phyloP scores from a whole-genome alignment of 108 stramenopile species.

The Halocafeteria seosinensis region DNA sequence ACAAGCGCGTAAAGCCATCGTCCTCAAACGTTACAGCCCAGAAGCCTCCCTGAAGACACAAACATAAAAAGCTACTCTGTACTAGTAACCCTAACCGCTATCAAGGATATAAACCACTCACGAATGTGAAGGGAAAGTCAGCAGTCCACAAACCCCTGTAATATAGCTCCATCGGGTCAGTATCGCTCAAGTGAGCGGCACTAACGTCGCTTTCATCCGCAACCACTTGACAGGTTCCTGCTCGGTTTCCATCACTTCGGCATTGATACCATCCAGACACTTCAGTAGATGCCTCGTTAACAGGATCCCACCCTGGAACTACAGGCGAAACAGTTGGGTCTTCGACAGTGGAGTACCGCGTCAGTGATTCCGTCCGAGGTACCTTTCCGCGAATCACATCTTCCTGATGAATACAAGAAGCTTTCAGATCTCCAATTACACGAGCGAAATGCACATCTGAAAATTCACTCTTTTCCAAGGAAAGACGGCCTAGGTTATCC shows the following conservation, averaged over 20 bases:
- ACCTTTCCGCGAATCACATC: not conserved
- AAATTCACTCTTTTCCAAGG: not conserved
- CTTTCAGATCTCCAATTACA: not conserved
- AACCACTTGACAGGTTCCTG: not conserved
- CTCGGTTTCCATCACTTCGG: no score
- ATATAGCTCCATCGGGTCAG: not conserved
- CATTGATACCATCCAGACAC: not conserved
- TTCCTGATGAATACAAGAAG: not conserved
- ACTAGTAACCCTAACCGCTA: no score
- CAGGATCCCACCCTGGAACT: not conserved
- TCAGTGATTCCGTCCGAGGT: not conserved
- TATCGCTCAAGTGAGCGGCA: not conserved
- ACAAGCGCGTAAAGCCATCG: not conserved
- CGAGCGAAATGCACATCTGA: not conserved
- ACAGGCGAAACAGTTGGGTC: not conserved
- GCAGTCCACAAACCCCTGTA: not conserved
- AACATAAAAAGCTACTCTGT: no score
- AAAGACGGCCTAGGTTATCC: not conserved
- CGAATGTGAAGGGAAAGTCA: not conserved
- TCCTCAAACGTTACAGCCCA: not conserved
- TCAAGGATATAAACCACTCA: not conserved
- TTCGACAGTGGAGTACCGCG: not conserved
- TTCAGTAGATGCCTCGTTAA: not conserved
- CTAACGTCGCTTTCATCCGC: no score
- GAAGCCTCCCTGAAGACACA: not conserved